Evolutionary conservation across 176 grass and related monocot species (phyloP).

Genomic region (Aegilops longissima): DNA sequence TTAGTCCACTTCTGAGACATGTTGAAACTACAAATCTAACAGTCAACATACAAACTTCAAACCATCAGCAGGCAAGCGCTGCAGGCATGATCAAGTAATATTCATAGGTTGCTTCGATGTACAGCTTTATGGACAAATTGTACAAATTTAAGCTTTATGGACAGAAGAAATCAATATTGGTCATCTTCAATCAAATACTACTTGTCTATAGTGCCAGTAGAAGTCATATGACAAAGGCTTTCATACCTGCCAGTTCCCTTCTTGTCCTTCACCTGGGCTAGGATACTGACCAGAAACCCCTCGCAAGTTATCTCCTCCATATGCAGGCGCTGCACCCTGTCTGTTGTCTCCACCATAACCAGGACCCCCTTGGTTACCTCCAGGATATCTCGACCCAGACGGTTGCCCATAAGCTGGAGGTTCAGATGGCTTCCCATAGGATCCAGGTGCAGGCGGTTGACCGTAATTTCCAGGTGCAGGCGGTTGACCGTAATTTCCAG

Average conservation of each 20-base stretch:
- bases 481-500: slow-evolving; percentile 20
- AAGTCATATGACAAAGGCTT: slow-evolving; percentile 1
- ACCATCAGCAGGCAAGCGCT: not conserved
- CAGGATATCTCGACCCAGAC: slow-evolving; percentile 26
- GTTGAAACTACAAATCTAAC: not conserved
- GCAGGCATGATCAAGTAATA: not conserved
- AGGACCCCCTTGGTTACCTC: slow-evolving; percentile 20
- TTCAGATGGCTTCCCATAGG: not conserved
- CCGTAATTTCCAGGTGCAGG: slow-evolving; percentile 11
- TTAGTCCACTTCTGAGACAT: not conserved
- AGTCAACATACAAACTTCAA: not conserved
- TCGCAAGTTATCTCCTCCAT: slow-evolving; percentile 45
- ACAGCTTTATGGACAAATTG: not conserved
- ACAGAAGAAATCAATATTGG: not conserved
- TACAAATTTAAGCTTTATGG: not conserved
- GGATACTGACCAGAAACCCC: slow-evolving; percentile 26
- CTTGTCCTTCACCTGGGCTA: slow-evolving; percentile 43
- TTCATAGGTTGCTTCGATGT: not conserved
- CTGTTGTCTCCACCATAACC: slow-evolving; percentile 41
- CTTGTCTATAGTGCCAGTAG: not conserved
- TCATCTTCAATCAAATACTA: not conserved
- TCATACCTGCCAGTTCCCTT: slow-evolving; percentile 61
- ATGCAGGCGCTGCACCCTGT: slow-evolving; percentile 20
- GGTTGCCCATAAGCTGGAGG: slow-evolving; percentile 13
- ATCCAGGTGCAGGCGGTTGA: not conserved